Percentiles rank a stretch among this genome's conserved stretches.
Conservation (phyloP, 2,329 filamentous ascomycete genomes). For the Pyricularia sp. region DNA sequence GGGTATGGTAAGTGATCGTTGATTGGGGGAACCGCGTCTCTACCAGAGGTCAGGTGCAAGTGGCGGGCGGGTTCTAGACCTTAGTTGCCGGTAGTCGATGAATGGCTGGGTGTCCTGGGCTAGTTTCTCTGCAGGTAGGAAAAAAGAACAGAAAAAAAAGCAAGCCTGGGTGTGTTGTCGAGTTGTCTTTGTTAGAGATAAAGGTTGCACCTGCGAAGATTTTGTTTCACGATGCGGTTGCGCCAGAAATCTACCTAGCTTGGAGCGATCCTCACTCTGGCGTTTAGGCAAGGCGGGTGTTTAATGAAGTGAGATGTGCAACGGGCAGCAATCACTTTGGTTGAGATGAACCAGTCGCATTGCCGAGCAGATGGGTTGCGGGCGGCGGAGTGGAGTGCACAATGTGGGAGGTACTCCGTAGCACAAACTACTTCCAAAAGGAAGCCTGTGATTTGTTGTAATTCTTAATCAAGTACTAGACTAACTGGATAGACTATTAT, state of each 20-base stretch:
- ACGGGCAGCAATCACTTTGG: not conserved
- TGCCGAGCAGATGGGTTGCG: not conserved
- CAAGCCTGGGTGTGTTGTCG: not conserved
- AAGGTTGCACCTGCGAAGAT: not conserved
- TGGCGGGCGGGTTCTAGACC: not conserved
- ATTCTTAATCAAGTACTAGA: not conserved
- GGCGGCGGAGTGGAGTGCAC: not conserved
- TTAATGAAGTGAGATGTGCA: not conserved
- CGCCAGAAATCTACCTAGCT: not conserved
- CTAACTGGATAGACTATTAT: not conserved
- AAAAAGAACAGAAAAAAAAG: too few relatives aligned
- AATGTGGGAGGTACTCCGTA: not conserved
- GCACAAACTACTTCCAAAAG: not conserved
- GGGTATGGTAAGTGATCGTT: not conserved
- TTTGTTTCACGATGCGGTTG: not conserved
- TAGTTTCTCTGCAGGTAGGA: not conserved
- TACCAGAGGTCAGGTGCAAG: constrained; percentile 1
- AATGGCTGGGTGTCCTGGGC: not conserved
- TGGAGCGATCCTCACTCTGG: not conserved
- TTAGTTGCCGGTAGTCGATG: constrained; percentile 3
- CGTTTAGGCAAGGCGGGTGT: not conserved
- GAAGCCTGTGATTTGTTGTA: not conserved
- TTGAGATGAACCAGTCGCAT: not conserved
- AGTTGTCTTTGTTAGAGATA: not conserved
- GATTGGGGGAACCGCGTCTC: constrained; percentile 1